phyloP scores from a whole-genome alignment of 75 land plant species.

The Cryptomeria japonica region DNA sequence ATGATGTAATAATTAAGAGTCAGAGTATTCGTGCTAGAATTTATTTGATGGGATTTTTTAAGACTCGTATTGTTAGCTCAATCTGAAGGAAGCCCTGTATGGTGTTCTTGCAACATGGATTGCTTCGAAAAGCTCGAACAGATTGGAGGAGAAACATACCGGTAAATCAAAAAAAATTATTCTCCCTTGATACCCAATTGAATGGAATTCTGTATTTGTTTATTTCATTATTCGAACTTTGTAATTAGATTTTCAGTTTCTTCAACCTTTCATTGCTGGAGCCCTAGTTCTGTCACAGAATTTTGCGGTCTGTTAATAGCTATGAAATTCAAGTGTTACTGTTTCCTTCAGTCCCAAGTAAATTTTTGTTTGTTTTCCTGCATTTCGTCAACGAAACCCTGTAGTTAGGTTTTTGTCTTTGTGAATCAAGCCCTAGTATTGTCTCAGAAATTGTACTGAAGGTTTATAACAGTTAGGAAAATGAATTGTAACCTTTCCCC shows the following conservation, averaged over 20 bases:
- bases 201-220: not conserved
- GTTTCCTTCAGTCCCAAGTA: not conserved
- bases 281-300: not conserved
- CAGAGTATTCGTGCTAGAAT: no score
- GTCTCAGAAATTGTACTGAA: not conserved
- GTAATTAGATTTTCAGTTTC: not conserved
- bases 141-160: conserved; percentile 96
- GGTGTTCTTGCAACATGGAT: conserved; percentile 94
- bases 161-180: conserved; percentile 31
- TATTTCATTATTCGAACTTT: not conserved
- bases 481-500: not conserved
- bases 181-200: not conserved
- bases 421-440: not conserved
- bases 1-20: no score
- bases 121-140: conserved; percentile 94
- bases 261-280: not conserved
- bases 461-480: not conserved
- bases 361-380: not conserved
- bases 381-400: not conserved
- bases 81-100: conserved; percentile 66
- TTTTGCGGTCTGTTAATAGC: not conserved
- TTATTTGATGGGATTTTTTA: no score
- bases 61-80: no score
- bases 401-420: not conserved
- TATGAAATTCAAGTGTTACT: not conserved